Evolutionary conservation across 1,284 basidiomycete genomes (phyloP).

Genomic region (Earliella scabrosa): DNA sequence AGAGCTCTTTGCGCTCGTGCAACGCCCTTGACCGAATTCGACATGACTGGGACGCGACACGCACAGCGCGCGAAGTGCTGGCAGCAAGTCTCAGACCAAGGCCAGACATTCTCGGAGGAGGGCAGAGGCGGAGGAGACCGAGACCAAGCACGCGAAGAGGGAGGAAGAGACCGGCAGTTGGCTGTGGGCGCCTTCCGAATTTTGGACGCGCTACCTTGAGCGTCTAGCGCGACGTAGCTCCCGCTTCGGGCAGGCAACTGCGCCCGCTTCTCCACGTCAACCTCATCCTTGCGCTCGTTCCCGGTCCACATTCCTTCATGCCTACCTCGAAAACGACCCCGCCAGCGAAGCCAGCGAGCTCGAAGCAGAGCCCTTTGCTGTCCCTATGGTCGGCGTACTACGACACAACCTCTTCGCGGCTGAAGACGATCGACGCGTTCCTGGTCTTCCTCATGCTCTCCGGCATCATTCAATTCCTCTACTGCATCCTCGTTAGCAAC

Average conservation of each 20-base stretch:
- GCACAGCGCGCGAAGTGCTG: constrained; percentile 26
- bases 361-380: constrained; percentile 48
- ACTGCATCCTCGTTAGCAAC: constrained; percentile 90
- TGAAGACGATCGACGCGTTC: constrained; percentile 95
- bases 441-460: constrained; percentile 92
- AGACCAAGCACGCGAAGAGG: constrained; percentile 12
- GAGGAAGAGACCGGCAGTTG: constrained; percentile 1
- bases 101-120: constrained; percentile 27
- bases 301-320: constrained; percentile 22
- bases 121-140: not conserved
- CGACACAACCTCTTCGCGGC: constrained; percentile 76
- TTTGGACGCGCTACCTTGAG: constrained; percentile 22
- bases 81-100: constrained; percentile 29
- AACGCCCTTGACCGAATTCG: constrained; percentile 41
- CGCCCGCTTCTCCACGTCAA: constrained; percentile 28
- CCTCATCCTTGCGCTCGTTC: constrained; percentile 20
- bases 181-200: constrained; percentile 25
- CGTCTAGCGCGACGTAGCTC: constrained; percentile 15
- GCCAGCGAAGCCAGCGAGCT: constrained; percentile 16
- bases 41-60: constrained; percentile 23
- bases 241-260: constrained; percentile 13
- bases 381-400: constrained; percentile 81
- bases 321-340: constrained; percentile 12
- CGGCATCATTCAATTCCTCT: constrained; percentile 89
- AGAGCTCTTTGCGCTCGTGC: constrained; percentile 61